Percentiles rank a stretch among this genome's conserved stretches.
Conservation (phyloP, 2,329 filamentous ascomycete species). For the Atkinsonella hypoxylon region DNA sequence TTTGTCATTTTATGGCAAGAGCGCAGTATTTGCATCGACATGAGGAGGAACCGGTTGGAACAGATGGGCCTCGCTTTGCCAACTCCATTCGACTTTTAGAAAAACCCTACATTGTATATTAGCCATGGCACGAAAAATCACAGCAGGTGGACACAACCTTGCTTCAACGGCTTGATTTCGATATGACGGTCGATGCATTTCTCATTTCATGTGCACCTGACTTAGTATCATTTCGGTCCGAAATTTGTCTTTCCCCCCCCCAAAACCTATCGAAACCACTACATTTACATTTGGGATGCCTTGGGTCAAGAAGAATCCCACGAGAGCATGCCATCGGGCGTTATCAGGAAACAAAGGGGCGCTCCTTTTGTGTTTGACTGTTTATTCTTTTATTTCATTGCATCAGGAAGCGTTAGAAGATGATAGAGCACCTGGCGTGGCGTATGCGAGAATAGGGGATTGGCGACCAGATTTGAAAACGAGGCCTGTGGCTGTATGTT, state of each 20-base stretch:
- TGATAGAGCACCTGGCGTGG: not conserved
- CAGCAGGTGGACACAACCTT: not conserved
- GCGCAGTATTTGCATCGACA: not conserved
- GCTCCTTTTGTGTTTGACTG: not conserved
- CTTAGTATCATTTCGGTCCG: too few relatives aligned
- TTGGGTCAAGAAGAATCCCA: not conserved
- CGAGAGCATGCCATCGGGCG: not conserved
- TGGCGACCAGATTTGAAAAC: not conserved
- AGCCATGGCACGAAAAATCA: not conserved
- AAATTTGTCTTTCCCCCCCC: too few relatives aligned
- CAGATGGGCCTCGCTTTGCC: not conserved
- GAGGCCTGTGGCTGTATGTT: not conserved
- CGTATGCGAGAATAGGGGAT: not conserved
- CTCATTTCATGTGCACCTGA: not conserved
- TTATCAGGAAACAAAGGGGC: not conserved
- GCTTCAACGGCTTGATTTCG: not conserved
- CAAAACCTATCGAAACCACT: not conserved
- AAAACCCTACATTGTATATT: not conserved
- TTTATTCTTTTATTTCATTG: not conserved
- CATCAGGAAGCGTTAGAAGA: constrained; percentile 1
- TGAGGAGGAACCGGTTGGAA: not conserved
- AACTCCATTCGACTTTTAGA: not conserved
- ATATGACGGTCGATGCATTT: not conserved
- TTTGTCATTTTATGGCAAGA: not conserved
- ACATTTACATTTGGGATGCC: not conserved